Evolutionary conservation across 2,329 filamentous ascomycete genomes (phyloP).

Genomic region (Dissoconium aciculare): DNA sequence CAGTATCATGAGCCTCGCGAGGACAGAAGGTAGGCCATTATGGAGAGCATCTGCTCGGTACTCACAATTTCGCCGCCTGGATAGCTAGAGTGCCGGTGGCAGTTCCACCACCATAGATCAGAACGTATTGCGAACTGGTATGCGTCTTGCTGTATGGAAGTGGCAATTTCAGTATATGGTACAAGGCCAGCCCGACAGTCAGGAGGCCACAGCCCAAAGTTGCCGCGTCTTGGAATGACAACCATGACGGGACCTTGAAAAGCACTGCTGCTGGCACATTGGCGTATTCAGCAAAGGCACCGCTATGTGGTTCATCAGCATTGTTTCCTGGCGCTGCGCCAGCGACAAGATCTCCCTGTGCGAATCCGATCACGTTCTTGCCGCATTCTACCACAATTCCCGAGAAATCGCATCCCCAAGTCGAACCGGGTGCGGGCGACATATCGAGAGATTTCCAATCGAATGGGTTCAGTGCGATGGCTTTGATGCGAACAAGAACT

Average conservation of each 20-base stretch:
- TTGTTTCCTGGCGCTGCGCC: conserved; percentile 10
- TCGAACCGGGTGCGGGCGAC: conserved; percentile 10
- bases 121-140: conserved; percentile 3
- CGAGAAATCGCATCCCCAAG: conserved; percentile 11
- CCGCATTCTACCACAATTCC: conserved; percentile 10
- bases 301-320: conserved; percentile 8
- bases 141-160: conserved; percentile 3
- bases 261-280: conserved; percentile 7
- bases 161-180: conserved; percentile 9
- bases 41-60: no score
- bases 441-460: conserved; percentile 13
- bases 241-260: conserved; percentile 8
- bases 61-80: conserved; percentile 10
- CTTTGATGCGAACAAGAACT: conserved; percentile 9
- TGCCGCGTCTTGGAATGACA: conserved; percentile 9
- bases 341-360: conserved; percentile 10
- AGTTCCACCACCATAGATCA: conserved; percentile 10
- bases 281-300: conserved; percentile 11
- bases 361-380: conserved; percentile 4
- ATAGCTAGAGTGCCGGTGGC: conserved; percentile 10
- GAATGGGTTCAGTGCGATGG: conserved; percentile 11
- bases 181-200: conserved; percentile 11
- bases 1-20: no score
- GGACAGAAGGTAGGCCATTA: no score
- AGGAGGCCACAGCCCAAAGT: conserved; percentile 9